Percentiles rank a stretch among this genome's conserved stretches.
Evolutionary conservation across 805 yeast genomes (phyloP).

Genomic region (Lachancea meyersii): DNA sequence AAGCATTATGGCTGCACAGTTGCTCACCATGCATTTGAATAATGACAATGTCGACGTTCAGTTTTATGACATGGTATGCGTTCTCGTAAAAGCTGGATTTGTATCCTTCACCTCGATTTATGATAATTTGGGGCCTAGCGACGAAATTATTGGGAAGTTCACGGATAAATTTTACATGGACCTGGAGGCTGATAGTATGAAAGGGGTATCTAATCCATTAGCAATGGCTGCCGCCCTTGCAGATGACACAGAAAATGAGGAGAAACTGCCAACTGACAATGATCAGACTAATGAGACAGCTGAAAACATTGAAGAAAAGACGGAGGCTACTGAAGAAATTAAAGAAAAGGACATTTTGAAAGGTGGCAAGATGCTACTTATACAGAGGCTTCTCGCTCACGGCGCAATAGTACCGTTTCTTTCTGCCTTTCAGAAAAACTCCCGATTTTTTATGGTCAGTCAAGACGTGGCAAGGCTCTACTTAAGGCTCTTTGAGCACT

Average conservation of each 20-base stretch:
- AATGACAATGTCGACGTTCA: slow-evolving; percentile 16
- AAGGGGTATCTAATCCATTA: slow-evolving; percentile 67
- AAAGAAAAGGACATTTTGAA: slow-evolving; percentile 9
- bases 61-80: slow-evolving; percentile 43
- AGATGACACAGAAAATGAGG: slow-evolving; percentile 53
- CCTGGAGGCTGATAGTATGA: slow-evolving; percentile 49
- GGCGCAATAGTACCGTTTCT: slow-evolving; percentile 62
- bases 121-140: slow-evolving; percentile 49
- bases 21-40: slow-evolving; percentile 43
- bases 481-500: slow-evolving; percentile 42
- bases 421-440: slow-evolving; percentile 52
- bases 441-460: slow-evolving; percentile 52
- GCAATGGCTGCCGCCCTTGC: slow-evolving; percentile 83
- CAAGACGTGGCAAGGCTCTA: slow-evolving; percentile 43
- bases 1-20: slow-evolving; percentile 45
- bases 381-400: slow-evolving; percentile 47
- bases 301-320: slow-evolving; percentile 2
- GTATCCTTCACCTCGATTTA: slow-evolving; percentile 58
- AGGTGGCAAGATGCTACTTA: slow-evolving; percentile 39
- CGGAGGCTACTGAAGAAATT: not conserved
- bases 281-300: slow-evolving; percentile 3
- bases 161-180: slow-evolving; percentile 41
- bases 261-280: slow-evolving; percentile 2
- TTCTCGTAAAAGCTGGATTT: slow-evolving; percentile 60
- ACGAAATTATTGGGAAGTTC: slow-evolving; percentile 39